Evolutionary conservation across 1,284 basidiomycete species (phyloP), one percentile per base, ranked within the genome.

Genomic region (Malassezia furfur): DNA sequence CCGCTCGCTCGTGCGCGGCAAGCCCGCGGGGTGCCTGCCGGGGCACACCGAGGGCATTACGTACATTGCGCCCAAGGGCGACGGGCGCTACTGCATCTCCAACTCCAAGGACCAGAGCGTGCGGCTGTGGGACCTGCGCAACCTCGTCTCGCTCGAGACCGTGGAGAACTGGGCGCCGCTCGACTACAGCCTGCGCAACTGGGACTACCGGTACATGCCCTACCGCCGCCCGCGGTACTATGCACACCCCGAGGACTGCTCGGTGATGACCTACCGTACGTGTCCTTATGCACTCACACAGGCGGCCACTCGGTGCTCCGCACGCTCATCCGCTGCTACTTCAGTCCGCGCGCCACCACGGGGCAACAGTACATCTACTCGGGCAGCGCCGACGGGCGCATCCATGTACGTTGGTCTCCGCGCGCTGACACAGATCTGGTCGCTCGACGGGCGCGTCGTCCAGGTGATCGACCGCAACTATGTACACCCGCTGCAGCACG

Each of bases 41-140:
- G 93, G 94, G 0, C 93, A 96, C 57, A 96, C 91, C 0, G 91
- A 96, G 70, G 69, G 72, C 14, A 63, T 75, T 46, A 75, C 73
- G 8, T 77, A 67, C 41, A 73, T 78, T 19, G 61, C 65, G 31
- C 71, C 76, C 2, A 77, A 77, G 51, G 78, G 89, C 11, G 94
- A 98, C 68, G 93, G 91, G 7, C 83, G 93, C 54, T 96, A 98
- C 74, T 80, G 94, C 52, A 84, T 96, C 35, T 91, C 87, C n/a
- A 98, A 98, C 71, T 90, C 90, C 46, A 98, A 98, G 76, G 94
- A 98, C 72, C 93, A 96, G 72, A 84, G 87, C 1, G 79, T 89
- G 51, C 84, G 90, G 25, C 77, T 98, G 30, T 98, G 93, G 87
- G 93, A 98, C 77, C 78, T 98, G 48, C 84, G 93, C 37, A 90